A percentile compares a stretch with the other conserved stretches of the same genome.
Conservation (phyloP, 1,139 yeast species). For the Magnusiomyces fungicola region DNA sequence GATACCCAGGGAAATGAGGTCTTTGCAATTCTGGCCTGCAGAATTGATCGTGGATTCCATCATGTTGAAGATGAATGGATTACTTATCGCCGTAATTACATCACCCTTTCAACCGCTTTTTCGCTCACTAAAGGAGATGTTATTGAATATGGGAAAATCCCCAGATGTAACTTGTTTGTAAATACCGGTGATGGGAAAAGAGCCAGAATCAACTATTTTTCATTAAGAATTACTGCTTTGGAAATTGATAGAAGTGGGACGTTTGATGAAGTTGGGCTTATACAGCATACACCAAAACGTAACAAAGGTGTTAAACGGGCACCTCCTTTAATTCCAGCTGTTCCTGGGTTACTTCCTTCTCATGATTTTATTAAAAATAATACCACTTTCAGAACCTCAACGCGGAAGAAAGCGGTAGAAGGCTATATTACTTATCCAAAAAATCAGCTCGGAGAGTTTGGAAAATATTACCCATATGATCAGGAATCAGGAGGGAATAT, state of each 20-base stretch:
- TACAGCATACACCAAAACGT: conserved; percentile 15
- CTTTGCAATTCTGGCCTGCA: conserved; percentile 12
- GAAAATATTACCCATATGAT: conserved; percentile 8
- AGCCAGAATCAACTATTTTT: conserved; percentile 11
- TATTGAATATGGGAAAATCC: conserved; percentile 12
- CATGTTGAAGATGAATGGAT: conserved; percentile 12
- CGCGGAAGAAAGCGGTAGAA: conserved; percentile 11
- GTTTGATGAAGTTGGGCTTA: conserved; percentile 11
- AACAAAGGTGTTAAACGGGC: conserved; percentile 13
- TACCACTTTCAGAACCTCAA: conserved; percentile 12
- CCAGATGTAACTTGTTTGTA: conserved; percentile 12
- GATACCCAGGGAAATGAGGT: conserved; percentile 13
- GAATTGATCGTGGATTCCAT: conserved; percentile 16
- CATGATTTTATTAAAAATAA: conserved; percentile 15
- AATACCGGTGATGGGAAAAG: conserved; percentile 2
- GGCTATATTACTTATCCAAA: conserved; percentile 9
- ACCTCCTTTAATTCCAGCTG: conserved; percentile 14
- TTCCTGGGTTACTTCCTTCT: conserved; percentile 14
- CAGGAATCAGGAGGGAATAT: conserved; percentile 8
- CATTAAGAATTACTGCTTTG: conserved; percentile 13
- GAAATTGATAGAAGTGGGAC: conserved; percentile 10
- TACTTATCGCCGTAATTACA: conserved; percentile 14
- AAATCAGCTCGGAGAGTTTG: conserved; percentile 12
- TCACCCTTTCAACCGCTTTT: conserved; percentile 12
- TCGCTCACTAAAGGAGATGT: conserved; percentile 9